phyloP scores from a whole-genome alignment of 805 yeast species.

The Yamadazyma paraphyllophila region DNA sequence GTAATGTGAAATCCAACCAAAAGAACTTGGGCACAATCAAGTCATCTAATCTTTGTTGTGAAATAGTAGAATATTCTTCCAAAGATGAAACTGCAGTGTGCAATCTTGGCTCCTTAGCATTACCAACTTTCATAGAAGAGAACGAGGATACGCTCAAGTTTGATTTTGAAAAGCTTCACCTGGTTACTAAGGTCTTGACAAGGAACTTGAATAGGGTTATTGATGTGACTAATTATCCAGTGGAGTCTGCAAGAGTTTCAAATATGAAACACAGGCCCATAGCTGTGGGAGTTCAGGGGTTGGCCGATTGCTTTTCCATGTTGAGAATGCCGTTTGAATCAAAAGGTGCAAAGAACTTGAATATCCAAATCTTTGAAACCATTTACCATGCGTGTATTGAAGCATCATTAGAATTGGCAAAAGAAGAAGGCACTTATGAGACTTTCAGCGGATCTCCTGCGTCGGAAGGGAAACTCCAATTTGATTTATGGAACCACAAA shows the following conservation, averaged over 20 bases:
- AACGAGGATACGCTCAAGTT: conserved; percentile 47
- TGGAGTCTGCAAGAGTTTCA: conserved; percentile 68
- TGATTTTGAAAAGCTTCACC: conserved; percentile 74
- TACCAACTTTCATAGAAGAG: conserved; percentile 65
- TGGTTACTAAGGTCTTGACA: conserved; percentile 71
- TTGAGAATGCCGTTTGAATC: conserved; percentile 87
- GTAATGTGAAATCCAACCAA: conserved; percentile 85
- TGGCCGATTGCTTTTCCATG: conserved; percentile 83
- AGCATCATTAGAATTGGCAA: conserved; percentile 80
- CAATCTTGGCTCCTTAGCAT: conserved; percentile 86
- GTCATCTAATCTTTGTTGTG: conserved; percentile 92
- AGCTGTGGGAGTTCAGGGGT: conserved; percentile 98
- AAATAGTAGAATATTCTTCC: conserved; percentile 87
- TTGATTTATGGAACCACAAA: conserved; percentile 78
- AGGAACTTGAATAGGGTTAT: conserved; percentile 79
- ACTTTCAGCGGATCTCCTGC: conserved; percentile 86
- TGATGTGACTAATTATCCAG: conserved; percentile 84
- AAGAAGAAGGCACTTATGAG: conserved; percentile 64
- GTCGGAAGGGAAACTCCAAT: conserved; percentile 80
- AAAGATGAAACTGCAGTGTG: conserved; percentile 95
- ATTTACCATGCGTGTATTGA: conserved; percentile 93
- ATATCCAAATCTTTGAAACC: conserved; percentile 88
- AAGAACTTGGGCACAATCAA: conserved; percentile 89
- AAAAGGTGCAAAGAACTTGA: conserved; percentile 68
- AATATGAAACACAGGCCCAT: conserved; percentile 87